A percentile compares a stretch with the other conserved stretches of the same genome.
Conservation (phyloP, 2,329 filamentous ascomycete species). For the Fusarium sp. region DNA sequence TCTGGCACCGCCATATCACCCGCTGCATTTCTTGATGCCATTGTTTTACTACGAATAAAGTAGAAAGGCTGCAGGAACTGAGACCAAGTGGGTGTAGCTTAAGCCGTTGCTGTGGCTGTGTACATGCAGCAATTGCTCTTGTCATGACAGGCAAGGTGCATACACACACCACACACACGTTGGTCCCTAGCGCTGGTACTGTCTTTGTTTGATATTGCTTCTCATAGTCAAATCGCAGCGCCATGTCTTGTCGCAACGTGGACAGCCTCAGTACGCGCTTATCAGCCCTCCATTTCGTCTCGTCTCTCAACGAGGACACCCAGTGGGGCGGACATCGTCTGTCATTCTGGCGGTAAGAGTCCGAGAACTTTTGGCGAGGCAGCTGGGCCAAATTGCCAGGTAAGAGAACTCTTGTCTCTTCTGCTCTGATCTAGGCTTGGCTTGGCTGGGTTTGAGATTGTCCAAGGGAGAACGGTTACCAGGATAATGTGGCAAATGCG, state of each 20-base stretch:
- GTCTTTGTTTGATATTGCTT: constrained; percentile 41
- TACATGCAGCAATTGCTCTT: constrained; percentile 12
- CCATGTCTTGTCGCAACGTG: constrained; percentile 44
- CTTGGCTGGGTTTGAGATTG: constrained; percentile 36
- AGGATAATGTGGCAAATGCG: constrained; percentile 32
- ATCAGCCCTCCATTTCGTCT: constrained; percentile 29
- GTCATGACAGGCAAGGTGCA: constrained; percentile 20
- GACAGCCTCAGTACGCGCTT: constrained; percentile 36
- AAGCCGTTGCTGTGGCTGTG: constrained; percentile 39
- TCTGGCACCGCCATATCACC: constrained; percentile 18
- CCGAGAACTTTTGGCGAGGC: constrained; percentile 19
- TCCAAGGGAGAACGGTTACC: constrained; percentile 34
- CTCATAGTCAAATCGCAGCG: constrained; percentile 32
- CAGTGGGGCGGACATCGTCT: constrained; percentile 25
- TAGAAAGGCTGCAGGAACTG: constrained; percentile 40
- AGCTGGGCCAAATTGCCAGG: constrained; percentile 20
- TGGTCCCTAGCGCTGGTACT: constrained; percentile 32
- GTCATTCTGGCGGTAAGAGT: constrained; percentile 29
- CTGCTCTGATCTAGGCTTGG: constrained; percentile 23
- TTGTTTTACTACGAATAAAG: constrained; percentile 29
- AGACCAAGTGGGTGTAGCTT: constrained; percentile 36
- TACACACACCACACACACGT: constrained; percentile 12
- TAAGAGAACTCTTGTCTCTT: constrained; percentile 4
- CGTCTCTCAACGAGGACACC: constrained; percentile 28
- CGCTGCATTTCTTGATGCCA: constrained; percentile 26